Evolutionary conservation across 1,139 yeast genomes (phyloP), one percentile per base, ranked within the genome.

Genomic region (Suhomyces kunorum): DNA sequence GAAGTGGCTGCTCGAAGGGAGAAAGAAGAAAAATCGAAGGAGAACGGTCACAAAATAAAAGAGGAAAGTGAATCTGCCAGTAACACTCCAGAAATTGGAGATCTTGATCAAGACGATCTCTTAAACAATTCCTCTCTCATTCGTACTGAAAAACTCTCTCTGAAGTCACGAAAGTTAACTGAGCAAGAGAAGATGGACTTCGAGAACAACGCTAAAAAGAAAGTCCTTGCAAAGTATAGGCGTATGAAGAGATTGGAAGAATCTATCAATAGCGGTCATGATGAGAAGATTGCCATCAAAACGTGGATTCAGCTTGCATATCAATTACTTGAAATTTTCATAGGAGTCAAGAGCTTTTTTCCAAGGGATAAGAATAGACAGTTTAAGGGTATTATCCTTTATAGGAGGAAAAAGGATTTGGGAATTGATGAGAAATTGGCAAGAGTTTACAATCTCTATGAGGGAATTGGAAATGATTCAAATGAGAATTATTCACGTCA

Each of bases 241-340:
- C 74, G 88, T 46, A 73, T 89, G 58, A 66, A 71, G 26, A 67
- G 84, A 39, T 73, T 84, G 39, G 76, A 78, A 33, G 75, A 72
- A 0, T 81, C 83, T 3, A 61, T 81, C 29, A 68, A 66, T 23
- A 59, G 60, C 11, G 29, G 19, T 2, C 28, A 14, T 8, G 82
- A 81, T 3, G 84, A 84, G 41, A 58, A 62, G 8, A 78, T 81
- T 8, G 88, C 94, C 5, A 78, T 81, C 0, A 70, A 76, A 11
- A 80, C 88, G 9, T 92, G 98, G 98, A 74, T 87, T 50, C 88
- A 88, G 47, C 69, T 83, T 9, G 96, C 95, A 0, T 78, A 87
- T 3, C 95, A 86, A 47, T 70, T 94, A 40, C 80, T 90, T 34
- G 95, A 87, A 54, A 80, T 87, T 48, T 90, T 92, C 56, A 78